Conservation (phyloP, 352 stramenopile species). For the Hyaloperonospora arabidopsidis region DNA sequence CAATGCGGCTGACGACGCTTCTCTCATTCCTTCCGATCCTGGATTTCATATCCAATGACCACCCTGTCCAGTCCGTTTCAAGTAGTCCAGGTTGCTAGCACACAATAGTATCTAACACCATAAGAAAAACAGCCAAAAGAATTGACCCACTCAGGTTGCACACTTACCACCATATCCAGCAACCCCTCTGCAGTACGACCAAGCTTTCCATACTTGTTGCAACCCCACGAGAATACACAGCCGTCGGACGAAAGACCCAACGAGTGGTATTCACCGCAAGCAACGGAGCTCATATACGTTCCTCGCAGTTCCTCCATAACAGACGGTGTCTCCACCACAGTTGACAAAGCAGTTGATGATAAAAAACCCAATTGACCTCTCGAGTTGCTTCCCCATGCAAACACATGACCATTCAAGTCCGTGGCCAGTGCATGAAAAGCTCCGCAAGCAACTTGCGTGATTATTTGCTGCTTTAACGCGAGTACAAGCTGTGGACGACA, state of each 20-base stretch:
- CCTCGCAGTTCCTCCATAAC: conserved; percentile 43
- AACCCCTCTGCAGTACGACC: conserved; percentile 34
- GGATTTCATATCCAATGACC: conserved; percentile 30
- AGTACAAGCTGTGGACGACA: conserved; percentile 31
- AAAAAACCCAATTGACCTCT: conserved; percentile 45
- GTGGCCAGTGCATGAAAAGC: conserved; percentile 61
- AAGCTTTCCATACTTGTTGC: conserved; percentile 60
- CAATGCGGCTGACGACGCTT: conserved; percentile 42
- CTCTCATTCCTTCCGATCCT: conserved; percentile 15
- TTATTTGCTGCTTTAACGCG: conserved; percentile 26
- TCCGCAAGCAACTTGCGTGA: conserved; percentile 57
- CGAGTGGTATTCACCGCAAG: conserved; percentile 70
- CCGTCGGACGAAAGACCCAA: conserved; percentile 53
- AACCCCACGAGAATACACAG: conserved; percentile 62
- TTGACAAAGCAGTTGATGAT: conserved; percentile 14
- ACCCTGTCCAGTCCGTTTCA: conserved; percentile 33
- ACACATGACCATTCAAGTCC: conserved; percentile 70
- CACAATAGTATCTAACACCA: not conserved
- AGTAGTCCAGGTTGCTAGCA: conserved; percentile 42
- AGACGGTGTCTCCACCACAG: conserved; percentile 27
- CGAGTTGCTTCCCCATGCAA: conserved; percentile 58
- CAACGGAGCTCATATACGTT: conserved; percentile 49
- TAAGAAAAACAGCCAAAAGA: conserved; percentile 2
- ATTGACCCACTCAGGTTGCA: not conserved
- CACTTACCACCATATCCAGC: conserved; percentile 28